Percentiles rank a stretch among this genome's conserved stretches.
Conservation (phyloP, 805 yeast species). For the Hemisphaericaspora nanyangensis region DNA sequence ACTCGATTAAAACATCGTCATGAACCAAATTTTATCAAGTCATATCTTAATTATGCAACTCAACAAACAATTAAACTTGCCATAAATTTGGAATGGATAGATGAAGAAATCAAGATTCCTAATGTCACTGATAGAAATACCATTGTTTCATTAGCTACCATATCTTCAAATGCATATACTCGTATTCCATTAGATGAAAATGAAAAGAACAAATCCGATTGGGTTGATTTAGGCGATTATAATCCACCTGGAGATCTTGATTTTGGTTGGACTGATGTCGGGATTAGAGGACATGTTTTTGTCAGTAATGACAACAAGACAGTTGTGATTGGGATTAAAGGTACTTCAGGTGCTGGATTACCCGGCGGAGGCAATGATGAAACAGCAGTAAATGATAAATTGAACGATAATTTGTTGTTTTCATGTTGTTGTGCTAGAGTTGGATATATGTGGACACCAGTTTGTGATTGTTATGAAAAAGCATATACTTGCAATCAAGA, state of each 20-base stretch:
- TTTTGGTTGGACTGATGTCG: conserved; percentile 85
- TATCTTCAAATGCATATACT: conserved; percentile 91
- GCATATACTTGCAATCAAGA: conserved; percentile 85
- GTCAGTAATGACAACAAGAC: conserved; percentile 51
- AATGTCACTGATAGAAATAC: conserved; percentile 73
- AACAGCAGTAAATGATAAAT: conserved; percentile 76
- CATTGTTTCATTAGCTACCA: conserved; percentile 67
- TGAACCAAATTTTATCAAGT: conserved; percentile 60
- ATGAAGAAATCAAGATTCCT: conserved; percentile 56
- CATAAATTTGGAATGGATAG: conserved; percentile 62
- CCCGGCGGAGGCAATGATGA: conserved; percentile 52
- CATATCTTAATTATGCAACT: conserved; percentile 57
- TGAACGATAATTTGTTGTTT: conserved; percentile 83
- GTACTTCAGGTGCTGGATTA: conserved; percentile 79
- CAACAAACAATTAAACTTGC: conserved; percentile 13
- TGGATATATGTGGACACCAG: conserved; percentile 88
- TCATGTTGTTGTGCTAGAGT: conserved; percentile 96
- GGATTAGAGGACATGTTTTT: conserved; percentile 89
- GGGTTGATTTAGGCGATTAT: conserved; percentile 71
- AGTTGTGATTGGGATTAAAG: conserved; percentile 81
- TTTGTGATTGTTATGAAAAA: conserved; percentile 85
- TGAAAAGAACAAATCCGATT: conserved; percentile 58
- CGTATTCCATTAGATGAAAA: conserved; percentile 56
- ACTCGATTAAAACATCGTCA: conserved; percentile 34
- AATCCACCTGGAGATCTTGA: conserved; percentile 55